These are phyloP conservation scores for Penicillium nordicum DNA, from an alignment of 2,329 filamentous ascomycete genomes.

Conservation along the genomic window DNA sequence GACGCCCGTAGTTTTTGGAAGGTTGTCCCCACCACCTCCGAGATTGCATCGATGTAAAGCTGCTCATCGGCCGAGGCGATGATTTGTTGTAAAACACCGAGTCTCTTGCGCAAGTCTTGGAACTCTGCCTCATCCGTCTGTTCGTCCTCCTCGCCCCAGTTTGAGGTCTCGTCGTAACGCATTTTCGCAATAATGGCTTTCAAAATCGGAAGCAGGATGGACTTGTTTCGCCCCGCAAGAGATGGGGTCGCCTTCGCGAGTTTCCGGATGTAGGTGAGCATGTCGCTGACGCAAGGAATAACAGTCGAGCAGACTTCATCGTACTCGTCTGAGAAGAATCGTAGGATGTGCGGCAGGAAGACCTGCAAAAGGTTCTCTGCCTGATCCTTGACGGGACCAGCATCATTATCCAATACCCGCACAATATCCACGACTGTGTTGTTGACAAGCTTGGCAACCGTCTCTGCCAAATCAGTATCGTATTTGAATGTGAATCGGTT, in stretches of 20 bases:
- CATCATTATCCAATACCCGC: constrained; percentile 72
- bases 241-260: constrained; percentile 60
- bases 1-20: constrained; percentile 76
- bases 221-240: constrained; percentile 70
- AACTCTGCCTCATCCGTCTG: constrained; percentile 97
- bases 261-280: constrained; percentile 86
- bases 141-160: constrained; percentile 90
- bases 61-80: constrained; percentile 84
- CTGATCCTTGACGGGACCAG: constrained; percentile 59
- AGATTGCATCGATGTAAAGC: constrained; percentile 84
- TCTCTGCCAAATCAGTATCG: constrained; percentile 92
- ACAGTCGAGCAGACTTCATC: constrained; percentile 97
- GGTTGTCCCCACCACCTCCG: constrained; percentile 80
- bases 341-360: constrained; percentile 81
- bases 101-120: constrained; percentile 82
- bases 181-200: constrained; percentile 93
- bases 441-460: constrained; percentile 93
- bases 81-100: constrained; percentile 88
- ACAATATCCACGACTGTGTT: constrained; percentile 83
- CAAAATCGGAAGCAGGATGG: constrained; percentile 81
- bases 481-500: constrained; percentile 79
- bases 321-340: constrained; percentile 96
- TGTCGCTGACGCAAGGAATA: constrained; percentile 86
- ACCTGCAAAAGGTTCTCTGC: constrained; percentile 75
- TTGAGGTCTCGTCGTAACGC: constrained; percentile 92